Evolutionary conservation across 352 stramenopile genomes (phyloP).

Genomic region (Phytophthora tubulina): DNA sequence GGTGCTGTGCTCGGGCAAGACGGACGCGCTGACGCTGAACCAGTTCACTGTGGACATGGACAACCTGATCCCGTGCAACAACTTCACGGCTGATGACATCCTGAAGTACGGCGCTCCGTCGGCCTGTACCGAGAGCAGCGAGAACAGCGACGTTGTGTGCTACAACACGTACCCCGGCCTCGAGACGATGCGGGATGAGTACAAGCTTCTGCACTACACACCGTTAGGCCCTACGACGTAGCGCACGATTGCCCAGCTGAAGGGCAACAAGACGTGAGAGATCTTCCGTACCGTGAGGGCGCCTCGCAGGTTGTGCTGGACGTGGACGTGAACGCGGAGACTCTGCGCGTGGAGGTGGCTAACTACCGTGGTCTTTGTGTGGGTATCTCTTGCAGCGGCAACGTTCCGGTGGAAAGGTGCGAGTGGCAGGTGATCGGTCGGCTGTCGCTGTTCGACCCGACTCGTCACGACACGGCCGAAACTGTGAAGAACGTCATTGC

Average conservation of each 20-base stretch:
- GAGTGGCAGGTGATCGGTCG: slow-evolving; percentile 94
- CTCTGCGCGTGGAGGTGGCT: slow-evolving; percentile 72
- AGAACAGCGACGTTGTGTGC: slow-evolving; percentile 78
- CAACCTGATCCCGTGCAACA: slow-evolving; percentile 83
- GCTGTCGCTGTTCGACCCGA: slow-evolving; percentile 94
- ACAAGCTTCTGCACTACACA: slow-evolving; percentile 82
- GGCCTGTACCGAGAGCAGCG: slow-evolving; percentile 78
- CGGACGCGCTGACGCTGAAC: slow-evolving; percentile 95
- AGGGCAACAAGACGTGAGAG: slow-evolving; percentile 80
- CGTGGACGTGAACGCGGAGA: slow-evolving; percentile 74
- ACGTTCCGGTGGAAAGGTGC: slow-evolving; percentile 79
- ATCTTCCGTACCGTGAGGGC: slow-evolving; percentile 93
- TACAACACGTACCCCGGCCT: slow-evolving; percentile 85
- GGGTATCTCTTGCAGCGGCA: slow-evolving; percentile 62
- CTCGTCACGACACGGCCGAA: slow-evolving; percentile 91
- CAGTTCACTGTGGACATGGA: slow-evolving; percentile 94
- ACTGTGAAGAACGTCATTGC: slow-evolving; percentile 93
- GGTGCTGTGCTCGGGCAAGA: slow-evolving; percentile 96
- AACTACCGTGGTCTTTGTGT: slow-evolving; percentile 78
- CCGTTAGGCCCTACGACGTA: slow-evolving; percentile 90
- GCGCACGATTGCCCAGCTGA: slow-evolving; percentile 92
- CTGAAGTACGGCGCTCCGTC: slow-evolving; percentile 70
- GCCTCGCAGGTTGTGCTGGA: slow-evolving; percentile 93
- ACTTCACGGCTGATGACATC: slow-evolving; percentile 65
- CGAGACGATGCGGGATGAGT: slow-evolving; percentile 82